Percentiles rank a stretch among this genome's conserved stretches.
phyloP scores from a whole-genome alignment of 805 yeast species.

The Candida montana region DNA sequence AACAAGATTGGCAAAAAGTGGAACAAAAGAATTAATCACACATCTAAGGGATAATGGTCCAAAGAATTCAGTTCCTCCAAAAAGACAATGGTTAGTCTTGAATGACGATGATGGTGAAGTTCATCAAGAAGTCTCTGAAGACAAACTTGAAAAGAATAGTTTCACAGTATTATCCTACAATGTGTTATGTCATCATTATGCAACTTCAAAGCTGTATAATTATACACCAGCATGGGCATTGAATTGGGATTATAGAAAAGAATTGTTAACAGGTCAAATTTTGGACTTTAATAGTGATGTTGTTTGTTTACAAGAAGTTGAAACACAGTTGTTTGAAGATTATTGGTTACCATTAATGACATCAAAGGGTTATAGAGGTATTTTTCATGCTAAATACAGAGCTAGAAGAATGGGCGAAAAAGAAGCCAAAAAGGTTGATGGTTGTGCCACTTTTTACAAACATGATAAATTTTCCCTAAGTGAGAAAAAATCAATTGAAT shows the following conservation, averaged over 20 bases:
- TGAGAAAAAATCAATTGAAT: conserved; percentile 74
- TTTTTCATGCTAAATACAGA: conserved; percentile 83
- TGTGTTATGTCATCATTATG: conserved; percentile 92
- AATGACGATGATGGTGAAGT: conserved; percentile 69
- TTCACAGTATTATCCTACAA: conserved; percentile 86
- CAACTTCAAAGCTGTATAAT: conserved; percentile 85
- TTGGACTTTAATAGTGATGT: conserved; percentile 63
- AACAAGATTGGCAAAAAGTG: conserved; percentile 68
- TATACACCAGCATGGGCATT: conserved; percentile 98
- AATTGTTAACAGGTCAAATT: conserved; percentile 69
- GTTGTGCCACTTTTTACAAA: conserved; percentile 92
- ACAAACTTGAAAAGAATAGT: conserved; percentile 31
- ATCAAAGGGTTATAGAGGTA: conserved; percentile 71
- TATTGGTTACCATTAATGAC: conserved; percentile 76
- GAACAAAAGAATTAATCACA: conserved; percentile 77
- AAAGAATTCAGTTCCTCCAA: conserved; percentile 54
- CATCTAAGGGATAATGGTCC: conserved; percentile 82
- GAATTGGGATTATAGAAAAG: conserved; percentile 85
- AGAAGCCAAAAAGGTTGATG: conserved; percentile 90
- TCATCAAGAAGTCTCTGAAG: conserved; percentile 22
- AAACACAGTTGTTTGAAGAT: conserved; percentile 77
- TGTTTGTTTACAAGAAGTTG: conserved; percentile 93
- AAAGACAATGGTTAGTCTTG: conserved; percentile 79
- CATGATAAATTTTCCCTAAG: conserved; percentile 61
- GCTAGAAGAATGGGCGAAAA: conserved; percentile 81